Conservation (phyloP, 2,329 filamentous ascomycete species). For the Arthroderma sp. region DNA sequence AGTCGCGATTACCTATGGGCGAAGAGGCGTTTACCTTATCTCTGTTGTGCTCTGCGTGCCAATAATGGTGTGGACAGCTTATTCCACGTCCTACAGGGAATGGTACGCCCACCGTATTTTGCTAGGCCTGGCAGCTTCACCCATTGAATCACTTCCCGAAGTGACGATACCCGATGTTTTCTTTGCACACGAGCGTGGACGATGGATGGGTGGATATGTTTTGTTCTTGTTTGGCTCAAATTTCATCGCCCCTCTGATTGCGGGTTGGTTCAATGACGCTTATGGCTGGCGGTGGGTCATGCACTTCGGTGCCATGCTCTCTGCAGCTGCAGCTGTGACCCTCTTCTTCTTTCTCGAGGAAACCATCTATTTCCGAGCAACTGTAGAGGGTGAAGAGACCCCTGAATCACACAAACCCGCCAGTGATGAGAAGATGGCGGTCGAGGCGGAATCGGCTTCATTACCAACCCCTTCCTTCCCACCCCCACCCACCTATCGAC, state of each 20-base stretch:
- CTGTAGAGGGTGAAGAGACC: slow-evolving; percentile 18
- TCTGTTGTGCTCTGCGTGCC: slow-evolving; percentile 29
- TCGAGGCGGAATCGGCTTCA: not conserved
- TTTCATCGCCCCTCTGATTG: slow-evolving; percentile 36
- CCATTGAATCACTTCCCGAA: slow-evolving; percentile 38
- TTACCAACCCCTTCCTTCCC: slow-evolving; percentile 1
- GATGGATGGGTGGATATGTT: slow-evolving; percentile 32
- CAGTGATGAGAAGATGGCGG: slow-evolving; percentile 1
- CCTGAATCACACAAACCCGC: not conserved
- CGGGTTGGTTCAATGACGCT: slow-evolving; percentile 38
- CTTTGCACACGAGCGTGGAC: slow-evolving; percentile 34
- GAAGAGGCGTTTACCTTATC: slow-evolving; percentile 36
- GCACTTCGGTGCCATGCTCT: slow-evolving; percentile 44
- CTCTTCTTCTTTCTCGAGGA: slow-evolving; percentile 49
- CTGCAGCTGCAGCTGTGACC: slow-evolving; percentile 36
- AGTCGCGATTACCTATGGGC: slow-evolving; percentile 40
- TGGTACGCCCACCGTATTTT: slow-evolving; percentile 37
- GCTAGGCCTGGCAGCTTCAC: slow-evolving; percentile 35
- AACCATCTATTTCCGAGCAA: slow-evolving; percentile 40
- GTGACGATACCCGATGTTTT: slow-evolving; percentile 34
- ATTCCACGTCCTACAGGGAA: slow-evolving; percentile 32
- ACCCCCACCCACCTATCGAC: slow-evolving; percentile 2
- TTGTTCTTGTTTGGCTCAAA: slow-evolving; percentile 33
- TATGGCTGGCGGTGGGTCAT: slow-evolving; percentile 40
- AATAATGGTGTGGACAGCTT: slow-evolving; percentile 32